These are phyloP conservation scores for Zygnema cylindricum DNA, from an alignment of 139 green algal species.

Conservation along the genomic window DNA sequence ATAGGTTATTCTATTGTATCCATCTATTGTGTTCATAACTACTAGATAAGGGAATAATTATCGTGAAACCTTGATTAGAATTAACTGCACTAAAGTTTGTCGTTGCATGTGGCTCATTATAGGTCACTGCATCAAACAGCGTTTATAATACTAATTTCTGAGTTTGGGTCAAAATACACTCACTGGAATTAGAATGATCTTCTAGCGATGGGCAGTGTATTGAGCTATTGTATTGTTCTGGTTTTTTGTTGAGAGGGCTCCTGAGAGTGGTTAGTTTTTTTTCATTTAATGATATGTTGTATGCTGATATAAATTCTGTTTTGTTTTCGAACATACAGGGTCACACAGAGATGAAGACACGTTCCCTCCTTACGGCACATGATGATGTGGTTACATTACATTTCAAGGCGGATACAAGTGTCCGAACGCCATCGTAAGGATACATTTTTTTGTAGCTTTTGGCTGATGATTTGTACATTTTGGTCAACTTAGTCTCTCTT, in stretches of 20 bases:
- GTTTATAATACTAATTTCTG: no score
- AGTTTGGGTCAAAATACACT: no score
- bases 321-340: conserved; percentile 63
- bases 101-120: not conserved
- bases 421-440: conserved; percentile 52
- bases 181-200: no score
- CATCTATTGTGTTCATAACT: no score
- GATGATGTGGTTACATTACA: conserved; percentile 85
- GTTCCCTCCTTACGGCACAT: conserved; percentile 86
- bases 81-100: no score
- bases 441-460: not conserved
- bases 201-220: no score
- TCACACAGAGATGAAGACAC: conserved; percentile 74
- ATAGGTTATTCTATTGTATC: no score
- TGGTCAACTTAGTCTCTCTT: not conserved
- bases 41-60: no score
- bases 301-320: not conserved
- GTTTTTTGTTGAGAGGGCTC: not conserved
- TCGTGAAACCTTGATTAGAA: no score
- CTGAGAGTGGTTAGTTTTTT: not conserved
- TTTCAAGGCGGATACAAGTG: conserved; percentile 38
- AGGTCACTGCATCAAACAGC: no score
- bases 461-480: not conserved
- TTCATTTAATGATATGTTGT: not conserved
- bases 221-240: not conserved